phyloP scores from a whole-genome alignment of 2,329 filamentous ascomycete species.

The Ceratocystis harringtonii region DNA sequence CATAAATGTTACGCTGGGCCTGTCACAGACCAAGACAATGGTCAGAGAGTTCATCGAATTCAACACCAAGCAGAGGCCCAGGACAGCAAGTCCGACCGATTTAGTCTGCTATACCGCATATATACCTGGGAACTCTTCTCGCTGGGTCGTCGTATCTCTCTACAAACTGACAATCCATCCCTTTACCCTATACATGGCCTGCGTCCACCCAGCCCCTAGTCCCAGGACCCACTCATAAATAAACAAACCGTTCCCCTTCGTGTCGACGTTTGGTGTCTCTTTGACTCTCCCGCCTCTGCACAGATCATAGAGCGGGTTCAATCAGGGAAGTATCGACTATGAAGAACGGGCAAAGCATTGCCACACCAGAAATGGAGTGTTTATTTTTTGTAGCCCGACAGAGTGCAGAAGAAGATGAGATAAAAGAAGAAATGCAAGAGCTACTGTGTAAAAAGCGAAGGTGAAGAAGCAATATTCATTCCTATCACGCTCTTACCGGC shows the following conservation, averaged over 20 bases:
- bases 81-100: too few relatives aligned
- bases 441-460: background rate
- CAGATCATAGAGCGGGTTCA: background rate
- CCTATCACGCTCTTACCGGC: background rate
- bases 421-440: background rate
- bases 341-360: background rate
- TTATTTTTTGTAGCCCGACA: background rate
- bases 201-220: background rate
- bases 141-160: background rate
- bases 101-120: too few relatives aligned
- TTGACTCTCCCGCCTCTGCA: background rate
- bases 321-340: background rate
- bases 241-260: background rate
- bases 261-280: background rate
- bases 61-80: background rate
- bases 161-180: background rate
- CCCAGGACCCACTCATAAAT: background rate
- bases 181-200: background rate
- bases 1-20: background rate
- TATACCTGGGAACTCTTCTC: too few relatives aligned
- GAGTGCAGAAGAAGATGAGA: background rate
- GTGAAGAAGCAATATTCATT: background rate
- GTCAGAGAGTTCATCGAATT: background rate
- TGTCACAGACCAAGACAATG: slow-evolving; percentile 2
- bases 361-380: background rate